phyloP scores from a whole-genome alignment of 139 green algal genomes.

The Chlamydomonas schloesseri region DNA sequence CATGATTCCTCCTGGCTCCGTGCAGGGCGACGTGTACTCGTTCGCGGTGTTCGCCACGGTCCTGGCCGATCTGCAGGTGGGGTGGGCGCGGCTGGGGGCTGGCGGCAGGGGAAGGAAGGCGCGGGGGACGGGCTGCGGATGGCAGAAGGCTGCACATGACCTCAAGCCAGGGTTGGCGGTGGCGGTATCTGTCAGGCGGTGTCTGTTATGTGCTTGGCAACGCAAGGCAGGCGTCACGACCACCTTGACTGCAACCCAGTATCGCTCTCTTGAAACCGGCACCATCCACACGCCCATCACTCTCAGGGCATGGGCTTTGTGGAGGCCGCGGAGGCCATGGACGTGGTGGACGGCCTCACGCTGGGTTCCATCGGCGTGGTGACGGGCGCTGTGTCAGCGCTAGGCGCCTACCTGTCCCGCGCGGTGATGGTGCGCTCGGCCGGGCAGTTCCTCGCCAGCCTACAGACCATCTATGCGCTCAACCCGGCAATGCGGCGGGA shows the following conservation, averaged over 20 bases:
- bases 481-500: constrained; percentile 26
- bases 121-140: too few species aligned
- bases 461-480: constrained; percentile 37
- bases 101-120: not conserved
- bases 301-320: constrained; percentile 12
- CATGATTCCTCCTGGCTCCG: too few species aligned
- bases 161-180: too few species aligned
- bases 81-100: not conserved
- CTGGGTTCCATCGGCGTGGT: constrained; percentile 35
- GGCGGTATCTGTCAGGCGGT: too few species aligned
- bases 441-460: constrained; percentile 15
- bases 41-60: constrained; percentile 31
- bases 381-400: constrained; percentile 23
- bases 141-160: too few species aligned
- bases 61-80: constrained; percentile 20
- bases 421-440: constrained; percentile 9
- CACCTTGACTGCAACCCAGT: too few species aligned
- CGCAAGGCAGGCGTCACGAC: too few species aligned
- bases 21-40: constrained; percentile 36
- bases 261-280: too few species aligned
- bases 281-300: not conserved
- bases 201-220: too few species aligned
- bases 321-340: constrained; percentile 21
- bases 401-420: constrained; percentile 29
- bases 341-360: constrained; percentile 30